phyloP scores from a whole-genome alignment of 345 rosid species.

The Euphorbia peplus region DNA sequence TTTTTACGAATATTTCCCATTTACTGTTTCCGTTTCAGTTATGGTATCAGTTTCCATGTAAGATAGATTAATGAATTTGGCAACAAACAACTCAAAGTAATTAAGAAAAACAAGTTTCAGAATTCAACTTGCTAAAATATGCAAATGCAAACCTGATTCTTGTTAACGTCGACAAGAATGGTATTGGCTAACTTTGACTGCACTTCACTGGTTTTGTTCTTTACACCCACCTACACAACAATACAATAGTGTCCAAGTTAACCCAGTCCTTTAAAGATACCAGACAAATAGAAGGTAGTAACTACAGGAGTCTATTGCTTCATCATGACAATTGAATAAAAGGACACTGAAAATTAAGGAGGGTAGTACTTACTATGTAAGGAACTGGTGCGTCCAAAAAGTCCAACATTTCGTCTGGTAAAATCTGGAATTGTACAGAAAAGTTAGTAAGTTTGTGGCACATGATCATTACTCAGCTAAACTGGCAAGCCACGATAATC shows the following conservation, averaged over 20 bases:
- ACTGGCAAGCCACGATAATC: conserved; percentile 3
- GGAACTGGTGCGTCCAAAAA: conserved; percentile 98
- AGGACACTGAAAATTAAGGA: neutral
- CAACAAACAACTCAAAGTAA: neutral
- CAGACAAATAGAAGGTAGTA: neutral
- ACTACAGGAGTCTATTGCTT: neutral
- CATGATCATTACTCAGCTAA: neutral
- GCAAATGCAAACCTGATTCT: conserved; percentile 52
- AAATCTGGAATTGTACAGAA: conserved; percentile 52
- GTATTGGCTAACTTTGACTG: conserved; percentile 47
- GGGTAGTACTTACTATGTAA: conserved; percentile 61
- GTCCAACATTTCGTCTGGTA: conserved; percentile 94
- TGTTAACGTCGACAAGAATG: conserved; percentile 58
- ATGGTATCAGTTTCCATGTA: too few relatives aligned
- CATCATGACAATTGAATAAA: neutral
- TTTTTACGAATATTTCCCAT: too few relatives aligned
- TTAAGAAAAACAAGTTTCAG: too few relatives aligned
- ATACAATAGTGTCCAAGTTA: conserved; percentile 11
- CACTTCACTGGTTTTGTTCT: conserved; percentile 75
- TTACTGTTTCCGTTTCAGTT: too few relatives aligned
- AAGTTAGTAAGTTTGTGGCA: neutral
- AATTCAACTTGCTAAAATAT: conserved; percentile 1
- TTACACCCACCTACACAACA: conserved; percentile 72
- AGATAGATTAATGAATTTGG: neutral
- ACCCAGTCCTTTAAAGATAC: neutral